Evolutionary conservation across 192 early-diverging fungal genomes (phyloP).

Genomic region (Thamnidium elegans): DNA sequence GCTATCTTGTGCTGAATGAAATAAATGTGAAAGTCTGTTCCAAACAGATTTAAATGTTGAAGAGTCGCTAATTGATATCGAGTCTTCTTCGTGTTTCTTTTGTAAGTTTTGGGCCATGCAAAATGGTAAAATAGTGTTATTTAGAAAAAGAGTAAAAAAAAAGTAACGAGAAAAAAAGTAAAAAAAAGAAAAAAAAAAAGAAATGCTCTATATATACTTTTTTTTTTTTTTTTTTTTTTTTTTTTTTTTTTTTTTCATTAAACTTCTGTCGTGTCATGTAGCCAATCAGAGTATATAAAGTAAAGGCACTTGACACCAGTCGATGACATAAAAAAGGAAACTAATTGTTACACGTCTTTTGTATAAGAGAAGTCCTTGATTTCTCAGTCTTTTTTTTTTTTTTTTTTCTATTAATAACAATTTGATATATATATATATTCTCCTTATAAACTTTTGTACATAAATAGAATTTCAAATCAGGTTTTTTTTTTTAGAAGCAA

Average conservation of each 20-base stretch:
- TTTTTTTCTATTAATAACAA: too few relatives aligned
- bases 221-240: not conserved
- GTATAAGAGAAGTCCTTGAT: too few relatives aligned
- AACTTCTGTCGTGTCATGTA: not conserved
- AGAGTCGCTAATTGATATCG: not conserved
- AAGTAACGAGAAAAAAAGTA: constrained; percentile 6
- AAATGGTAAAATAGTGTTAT: too few relatives aligned
- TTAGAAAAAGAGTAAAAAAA: constrained; percentile 11
- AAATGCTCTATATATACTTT: not conserved
- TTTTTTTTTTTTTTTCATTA: too few relatives aligned
- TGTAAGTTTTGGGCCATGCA: not conserved
- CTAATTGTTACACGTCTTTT: not conserved
- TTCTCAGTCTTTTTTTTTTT: too few relatives aligned
- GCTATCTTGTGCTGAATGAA: not conserved
- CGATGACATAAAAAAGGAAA: not conserved
- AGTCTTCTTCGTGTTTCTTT: not conserved
- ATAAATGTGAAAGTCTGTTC: constrained; percentile 11
- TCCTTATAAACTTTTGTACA: too few relatives aligned
- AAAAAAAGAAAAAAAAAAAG: not conserved
- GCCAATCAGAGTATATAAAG: not conserved
- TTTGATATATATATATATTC: too few relatives aligned
- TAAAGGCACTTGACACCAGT: constrained; percentile 19
- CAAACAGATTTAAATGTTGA: not conserved
- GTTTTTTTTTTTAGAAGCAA: too few relatives aligned
- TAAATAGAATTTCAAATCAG: too few relatives aligned